These are phyloP conservation scores for Zizania palustris DNA, from an alignment of 202 grass and related monocot genomes.

Conservation along the genomic window DNA sequence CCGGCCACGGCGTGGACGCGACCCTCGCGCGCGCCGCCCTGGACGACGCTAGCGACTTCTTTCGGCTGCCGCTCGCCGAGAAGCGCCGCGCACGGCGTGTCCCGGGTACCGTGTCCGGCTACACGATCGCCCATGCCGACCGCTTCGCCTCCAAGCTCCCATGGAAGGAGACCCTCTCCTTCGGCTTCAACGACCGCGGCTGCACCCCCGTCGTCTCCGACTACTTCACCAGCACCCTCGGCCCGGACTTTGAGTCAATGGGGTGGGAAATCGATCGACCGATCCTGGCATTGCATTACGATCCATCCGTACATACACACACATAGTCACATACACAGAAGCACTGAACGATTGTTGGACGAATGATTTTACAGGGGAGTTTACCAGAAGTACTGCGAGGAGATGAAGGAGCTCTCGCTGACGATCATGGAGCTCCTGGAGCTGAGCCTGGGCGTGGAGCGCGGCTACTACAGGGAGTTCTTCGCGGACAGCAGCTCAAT, in stretches of 20 bases:
- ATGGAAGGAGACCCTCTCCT: slow-evolving; percentile 96
- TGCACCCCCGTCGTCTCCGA: slow-evolving; percentile 50
- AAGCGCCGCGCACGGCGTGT: slow-evolving; percentile 66
- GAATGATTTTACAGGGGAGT: slow-evolving; percentile 41
- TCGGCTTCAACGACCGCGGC: slow-evolving; percentile 60
- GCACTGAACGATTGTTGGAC: neutral
- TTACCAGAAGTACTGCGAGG: slow-evolving; percentile 81
- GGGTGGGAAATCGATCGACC: slow-evolving; percentile 41
- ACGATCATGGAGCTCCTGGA: slow-evolving; percentile 84
- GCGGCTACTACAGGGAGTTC: slow-evolving; percentile 71
- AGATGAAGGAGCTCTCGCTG: slow-evolving; percentile 74
- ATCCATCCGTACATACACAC: no score
- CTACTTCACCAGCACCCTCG: slow-evolving; percentile 75
- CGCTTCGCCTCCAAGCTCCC: slow-evolving; percentile 78
- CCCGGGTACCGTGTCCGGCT: slow-evolving; percentile 79
- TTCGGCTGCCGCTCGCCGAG: slow-evolving; percentile 56
- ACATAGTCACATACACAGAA: no score
- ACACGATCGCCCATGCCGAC: slow-evolving; percentile 84
- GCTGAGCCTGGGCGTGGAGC: slow-evolving; percentile 73
- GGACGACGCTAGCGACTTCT: slow-evolving; percentile 65
- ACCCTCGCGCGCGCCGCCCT: slow-evolving; percentile 53
- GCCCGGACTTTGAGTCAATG: slow-evolving; percentile 57
- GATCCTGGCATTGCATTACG: slow-evolving; percentile 17
- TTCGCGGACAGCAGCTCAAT: slow-evolving; percentile 84
- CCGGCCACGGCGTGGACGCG: slow-evolving; percentile 62